Conservation (phyloP, 164 flowering plant genomes). For the Protea cynaroides region DNA sequence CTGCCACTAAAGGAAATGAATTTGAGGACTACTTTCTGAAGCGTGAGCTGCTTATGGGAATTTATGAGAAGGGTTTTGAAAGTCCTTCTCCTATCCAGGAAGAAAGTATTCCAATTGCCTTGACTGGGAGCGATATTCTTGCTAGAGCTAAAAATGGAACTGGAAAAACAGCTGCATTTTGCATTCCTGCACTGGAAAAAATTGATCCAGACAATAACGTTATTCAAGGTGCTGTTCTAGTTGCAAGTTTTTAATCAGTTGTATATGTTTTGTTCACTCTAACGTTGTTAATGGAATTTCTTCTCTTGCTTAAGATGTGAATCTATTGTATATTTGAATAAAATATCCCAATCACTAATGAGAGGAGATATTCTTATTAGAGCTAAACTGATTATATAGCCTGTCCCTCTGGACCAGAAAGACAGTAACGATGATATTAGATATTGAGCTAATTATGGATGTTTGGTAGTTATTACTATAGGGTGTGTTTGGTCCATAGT, state of each 20-base stretch:
- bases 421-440: no score
- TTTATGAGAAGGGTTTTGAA: slow-evolving; percentile 38
- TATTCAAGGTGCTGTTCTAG: slow-evolving; percentile 53
- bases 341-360: background rate
- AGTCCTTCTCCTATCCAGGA: slow-evolving; percentile 38
- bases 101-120: slow-evolving; percentile 36
- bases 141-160: slow-evolving; percentile 5
- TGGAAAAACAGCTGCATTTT: slow-evolving; percentile 81
- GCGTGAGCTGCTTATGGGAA: slow-evolving; percentile 36
- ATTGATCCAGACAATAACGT: slow-evolving; percentile 71
- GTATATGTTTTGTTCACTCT: no score
- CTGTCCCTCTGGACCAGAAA: no score
- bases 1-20: slow-evolving; percentile 39
- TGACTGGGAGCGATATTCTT: slow-evolving; percentile 29
- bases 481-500: background rate
- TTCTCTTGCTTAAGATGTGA: background rate
- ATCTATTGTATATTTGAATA: background rate
- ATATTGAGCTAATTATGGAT: no score
- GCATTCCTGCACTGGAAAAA: slow-evolving; percentile 79
- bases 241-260: no score
- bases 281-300: background rate
- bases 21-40: slow-evolving; percentile 38
- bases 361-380: background rate
- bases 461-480: no score
- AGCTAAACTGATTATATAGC: background rate